Evolutionary conservation across 495 filamentous ascomycete species (phyloP).

Genomic region (Lineolata rhizophorae): DNA sequence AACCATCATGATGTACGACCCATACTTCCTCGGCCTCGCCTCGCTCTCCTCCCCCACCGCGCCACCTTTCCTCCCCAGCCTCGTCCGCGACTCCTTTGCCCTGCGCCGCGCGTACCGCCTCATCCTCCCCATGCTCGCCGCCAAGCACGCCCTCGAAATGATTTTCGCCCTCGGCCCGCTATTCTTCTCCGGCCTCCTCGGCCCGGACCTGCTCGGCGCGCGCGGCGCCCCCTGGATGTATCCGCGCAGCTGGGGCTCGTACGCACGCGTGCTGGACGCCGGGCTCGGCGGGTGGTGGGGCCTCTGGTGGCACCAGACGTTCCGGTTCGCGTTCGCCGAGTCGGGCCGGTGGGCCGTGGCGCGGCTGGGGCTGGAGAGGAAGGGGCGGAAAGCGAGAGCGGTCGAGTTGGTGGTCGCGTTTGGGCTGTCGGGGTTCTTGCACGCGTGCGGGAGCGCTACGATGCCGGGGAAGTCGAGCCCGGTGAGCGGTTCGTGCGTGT

Average conservation of each 20-base stretch:
- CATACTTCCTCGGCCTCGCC: constrained; percentile 41
- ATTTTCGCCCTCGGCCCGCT: constrained; percentile 33
- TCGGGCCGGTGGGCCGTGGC: constrained; percentile 27
- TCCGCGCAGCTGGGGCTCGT: constrained; percentile 37
- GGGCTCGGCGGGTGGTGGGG: constrained; percentile 64
- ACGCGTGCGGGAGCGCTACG: constrained; percentile 19
- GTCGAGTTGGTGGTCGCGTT: constrained; percentile 16
- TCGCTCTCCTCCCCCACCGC: constrained; percentile 24
- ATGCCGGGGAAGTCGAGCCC: constrained; percentile 12
- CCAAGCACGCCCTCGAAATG: constrained; percentile 30
- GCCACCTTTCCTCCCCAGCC: constrained; percentile 19
- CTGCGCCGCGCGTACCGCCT: constrained; percentile 27
- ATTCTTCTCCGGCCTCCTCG: constrained; percentile 32
- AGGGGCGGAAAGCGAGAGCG: constrained; percentile 6
- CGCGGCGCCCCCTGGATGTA: constrained; percentile 27
- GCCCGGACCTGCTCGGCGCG: constrained; percentile 17
- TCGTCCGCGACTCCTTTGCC: constrained; percentile 17
- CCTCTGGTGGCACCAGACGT: constrained; percentile 75
- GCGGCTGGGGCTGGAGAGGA: constrained; percentile 8
- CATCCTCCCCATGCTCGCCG: constrained; percentile 23
- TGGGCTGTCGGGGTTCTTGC: constrained; percentile 16
- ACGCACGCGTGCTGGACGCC: constrained; percentile 30
- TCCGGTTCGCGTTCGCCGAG: constrained; percentile 47
- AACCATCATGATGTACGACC: constrained; percentile 42
- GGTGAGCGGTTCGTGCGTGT: constrained; percentile 15